Percentiles rank a stretch among this genome's conserved stretches.
These are phyloP conservation scores for Aspergillus sp. DNA, from an alignment of 2,329 filamentous ascomycete genomes.

Conservation along the genomic window DNA sequence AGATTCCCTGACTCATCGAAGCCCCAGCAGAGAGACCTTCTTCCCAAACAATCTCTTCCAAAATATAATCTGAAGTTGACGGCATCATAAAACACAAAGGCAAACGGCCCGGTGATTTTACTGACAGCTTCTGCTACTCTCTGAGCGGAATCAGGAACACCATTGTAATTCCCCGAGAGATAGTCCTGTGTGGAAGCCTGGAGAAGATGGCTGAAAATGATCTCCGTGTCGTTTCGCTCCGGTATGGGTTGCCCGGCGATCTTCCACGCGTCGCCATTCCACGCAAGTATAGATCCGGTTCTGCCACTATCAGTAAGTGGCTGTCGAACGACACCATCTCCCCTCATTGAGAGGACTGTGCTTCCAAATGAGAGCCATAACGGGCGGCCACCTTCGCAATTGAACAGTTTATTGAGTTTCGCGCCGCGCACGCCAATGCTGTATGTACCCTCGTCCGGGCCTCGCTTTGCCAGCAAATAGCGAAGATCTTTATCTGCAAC, in stretches of 20 bases:
- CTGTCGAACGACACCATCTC: constrained; percentile 68
- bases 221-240: constrained; percentile 82
- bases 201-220: constrained; percentile 63
- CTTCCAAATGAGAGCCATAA: constrained; percentile 67
- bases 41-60: constrained; percentile 81
- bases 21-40: constrained; percentile 71
- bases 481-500: constrained; percentile 34
- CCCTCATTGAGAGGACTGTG: constrained; percentile 88
- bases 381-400: constrained; percentile 19
- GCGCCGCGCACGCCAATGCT: constrained; percentile 23
- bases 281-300: constrained; percentile 73
- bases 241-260: constrained; percentile 57
- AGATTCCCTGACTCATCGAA: constrained; percentile 53
- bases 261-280: constrained; percentile 97
- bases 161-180: constrained; percentile 6
- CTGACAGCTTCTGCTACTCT: constrained; percentile 52
- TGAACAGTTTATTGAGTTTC: constrained; percentile 6
- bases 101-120: constrained; percentile 77
- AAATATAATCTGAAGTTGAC: constrained; percentile 67
- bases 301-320: constrained; percentile 61
- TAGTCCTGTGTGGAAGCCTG: constrained; percentile 32
- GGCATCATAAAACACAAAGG: constrained; percentile 80
- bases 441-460: constrained; percentile 41
- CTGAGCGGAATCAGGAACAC: constrained; percentile 18
- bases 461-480: constrained; percentile 39